These are phyloP conservation scores for Cicer pinnatifidum DNA, from an alignment of 306 rosid species.

Conservation along the genomic window DNA sequence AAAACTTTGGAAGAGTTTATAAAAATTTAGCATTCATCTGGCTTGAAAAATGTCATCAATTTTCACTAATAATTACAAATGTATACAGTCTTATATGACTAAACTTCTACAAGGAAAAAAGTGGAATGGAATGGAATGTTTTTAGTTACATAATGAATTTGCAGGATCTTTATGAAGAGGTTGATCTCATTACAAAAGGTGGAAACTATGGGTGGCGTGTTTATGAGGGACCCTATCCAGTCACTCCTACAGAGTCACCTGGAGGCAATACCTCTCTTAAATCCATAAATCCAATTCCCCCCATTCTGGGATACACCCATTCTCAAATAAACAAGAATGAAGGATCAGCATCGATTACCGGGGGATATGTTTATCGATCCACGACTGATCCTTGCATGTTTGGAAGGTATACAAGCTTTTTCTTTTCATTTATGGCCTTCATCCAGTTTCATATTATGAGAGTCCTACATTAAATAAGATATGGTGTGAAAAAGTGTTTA, in stretches of 20 bases:
- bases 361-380: constrained; percentile 89
- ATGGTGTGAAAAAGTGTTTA: background rate
- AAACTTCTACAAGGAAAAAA: background rate
- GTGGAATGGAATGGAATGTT: background rate
- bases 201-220: constrained; percentile 97
- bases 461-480: background rate
- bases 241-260: constrained; percentile 50
- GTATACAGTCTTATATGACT: no score
- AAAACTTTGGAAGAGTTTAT: no score
- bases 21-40: no score
- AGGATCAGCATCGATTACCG: constrained; percentile 86
- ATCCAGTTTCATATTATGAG: constrained; percentile 2
- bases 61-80: no score
- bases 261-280: constrained; percentile 63
- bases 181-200: constrained; percentile 86
- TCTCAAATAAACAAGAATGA: constrained; percentile 68
- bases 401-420: constrained; percentile 67
- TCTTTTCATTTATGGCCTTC: constrained; percentile 8
- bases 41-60: no score
- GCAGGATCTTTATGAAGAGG: constrained; percentile 90
- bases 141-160: constrained; percentile 35
- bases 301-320: constrained; percentile 82
- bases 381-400: constrained; percentile 87
- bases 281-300: constrained; percentile 66
- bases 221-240: constrained; percentile 73